phyloP scores from a whole-genome alignment of 345 rosid genomes.

The Conringia planisiliqua region DNA sequence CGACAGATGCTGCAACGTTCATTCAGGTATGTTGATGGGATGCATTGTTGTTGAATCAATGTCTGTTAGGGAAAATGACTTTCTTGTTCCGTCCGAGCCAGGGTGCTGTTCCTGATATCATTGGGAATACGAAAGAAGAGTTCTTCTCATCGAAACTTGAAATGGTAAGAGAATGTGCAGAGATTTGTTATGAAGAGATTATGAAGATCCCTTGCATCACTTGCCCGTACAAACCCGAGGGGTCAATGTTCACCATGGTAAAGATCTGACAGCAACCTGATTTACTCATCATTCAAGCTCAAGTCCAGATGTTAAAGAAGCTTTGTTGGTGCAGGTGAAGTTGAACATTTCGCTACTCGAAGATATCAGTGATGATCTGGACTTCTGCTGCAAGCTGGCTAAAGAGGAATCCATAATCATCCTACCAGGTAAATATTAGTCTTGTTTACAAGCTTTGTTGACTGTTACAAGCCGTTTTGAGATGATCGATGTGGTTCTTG shows the following conservation, averaged over 20 bases:
- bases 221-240: slow-evolving; percentile 42
- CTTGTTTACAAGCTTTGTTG: not conserved
- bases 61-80: not conserved
- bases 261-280: not conserved
- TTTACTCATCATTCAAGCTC: not conserved
- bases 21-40: slow-evolving; percentile 48
- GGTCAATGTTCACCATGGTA: slow-evolving; percentile 41
- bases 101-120: slow-evolving; percentile 37
- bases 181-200: slow-evolving; percentile 32
- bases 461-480: not conserved
- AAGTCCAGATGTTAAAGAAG: not conserved
- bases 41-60: not conserved
- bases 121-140: slow-evolving; percentile 36
- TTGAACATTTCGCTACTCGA: slow-evolving; percentile 26
- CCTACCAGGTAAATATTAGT: slow-evolving; percentile 32
- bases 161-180: slow-evolving; percentile 28
- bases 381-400: slow-evolving; percentile 42
- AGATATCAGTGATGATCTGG: slow-evolving; percentile 40
- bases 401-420: slow-evolving; percentile 38
- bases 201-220: slow-evolving; percentile 37
- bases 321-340: slow-evolving; percentile 33
- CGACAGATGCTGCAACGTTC: slow-evolving; percentile 47
- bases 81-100: not conserved
- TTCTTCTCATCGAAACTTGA: slow-evolving; percentile 29
- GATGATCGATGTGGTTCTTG: not conserved